A percentile compares a stretch with the other conserved stretches of the same genome.
Conservation (phyloP, 495 filamentous ascomycete species). For the Penicillium parvum region DNA sequence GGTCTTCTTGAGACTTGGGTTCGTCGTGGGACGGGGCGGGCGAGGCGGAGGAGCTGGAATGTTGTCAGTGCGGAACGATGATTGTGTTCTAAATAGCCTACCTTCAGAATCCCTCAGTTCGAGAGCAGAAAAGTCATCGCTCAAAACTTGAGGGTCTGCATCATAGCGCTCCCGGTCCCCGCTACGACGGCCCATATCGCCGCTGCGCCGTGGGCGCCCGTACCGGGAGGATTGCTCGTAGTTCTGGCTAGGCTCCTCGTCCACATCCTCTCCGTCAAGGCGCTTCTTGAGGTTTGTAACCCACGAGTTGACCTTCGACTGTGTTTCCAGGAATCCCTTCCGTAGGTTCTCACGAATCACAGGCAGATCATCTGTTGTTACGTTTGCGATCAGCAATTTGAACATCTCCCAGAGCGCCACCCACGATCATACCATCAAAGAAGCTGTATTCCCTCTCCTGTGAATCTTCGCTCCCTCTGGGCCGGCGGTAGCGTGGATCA, state of each 20-base stretch:
- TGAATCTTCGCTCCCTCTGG: constrained; percentile 38
- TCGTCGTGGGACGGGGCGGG: constrained; percentile 63
- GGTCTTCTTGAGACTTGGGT: constrained; percentile 75
- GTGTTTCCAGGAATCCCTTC: constrained; percentile 93
- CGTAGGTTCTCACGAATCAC: constrained; percentile 89
- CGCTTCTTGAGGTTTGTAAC: constrained; percentile 84
- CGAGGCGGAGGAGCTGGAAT: constrained; percentile 46
- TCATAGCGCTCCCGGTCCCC: constrained; percentile 87
- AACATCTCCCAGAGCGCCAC: neutral
- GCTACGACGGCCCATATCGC: constrained; percentile 61
- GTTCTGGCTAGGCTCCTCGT: constrained; percentile 45
- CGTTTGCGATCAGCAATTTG: constrained; percentile 8
- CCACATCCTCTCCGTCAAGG: constrained; percentile 78
- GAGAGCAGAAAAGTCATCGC: constrained; percentile 87
- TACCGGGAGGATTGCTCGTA: constrained; percentile 42
- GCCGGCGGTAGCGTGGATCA: constrained; percentile 29
- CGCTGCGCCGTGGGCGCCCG: constrained; percentile 47
- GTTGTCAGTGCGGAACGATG: constrained; percentile 15
- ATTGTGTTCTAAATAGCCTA: constrained; percentile 17
- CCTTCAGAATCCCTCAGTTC: constrained; percentile 77
- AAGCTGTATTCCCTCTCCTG: constrained; percentile 76
- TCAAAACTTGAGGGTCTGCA: constrained; percentile 85
- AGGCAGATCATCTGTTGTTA: constrained; percentile 72
- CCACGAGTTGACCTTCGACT: constrained; percentile 89
- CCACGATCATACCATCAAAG: constrained; percentile 60